Conservation (phyloP, 225 moss, liverwort and hornwort species). For the Polytrichum formosum region DNA sequence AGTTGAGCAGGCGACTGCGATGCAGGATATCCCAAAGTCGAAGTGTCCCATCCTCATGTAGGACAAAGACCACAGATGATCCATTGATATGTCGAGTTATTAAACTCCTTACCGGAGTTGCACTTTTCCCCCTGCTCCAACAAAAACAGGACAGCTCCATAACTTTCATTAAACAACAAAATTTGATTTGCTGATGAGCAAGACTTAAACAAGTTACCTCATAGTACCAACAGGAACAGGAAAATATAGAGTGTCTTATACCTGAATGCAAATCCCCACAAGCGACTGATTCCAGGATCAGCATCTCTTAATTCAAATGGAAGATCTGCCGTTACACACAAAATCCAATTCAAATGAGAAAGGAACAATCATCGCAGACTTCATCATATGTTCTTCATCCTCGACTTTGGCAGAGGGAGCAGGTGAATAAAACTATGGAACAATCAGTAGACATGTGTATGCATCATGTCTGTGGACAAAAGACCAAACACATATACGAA, state of each 20-base stretch:
- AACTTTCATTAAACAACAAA: too few relatives aligned
- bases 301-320: constrained; percentile 80
- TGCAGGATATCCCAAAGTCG: constrained; percentile 82
- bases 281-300: constrained; percentile 84
- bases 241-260: constrained; percentile 4
- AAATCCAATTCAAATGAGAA: constrained; percentile 11
- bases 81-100: constrained; percentile 50
- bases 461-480: too few relatives aligned
- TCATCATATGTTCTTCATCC: too few relatives aligned
- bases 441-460: too few relatives aligned
- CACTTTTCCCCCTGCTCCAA: constrained; percentile 64
- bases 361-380: too few relatives aligned
- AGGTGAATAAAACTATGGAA: too few relatives aligned
- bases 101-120: constrained; percentile 67
- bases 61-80: constrained; percentile 56
- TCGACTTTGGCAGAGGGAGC: too few relatives aligned
- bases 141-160: neutral
- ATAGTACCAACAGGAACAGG: too few relatives aligned
- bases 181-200: too few relatives aligned
- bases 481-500: too few relatives aligned
- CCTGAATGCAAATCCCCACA: constrained; percentile 87
- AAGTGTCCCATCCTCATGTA: constrained; percentile 81
- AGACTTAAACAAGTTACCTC: too few relatives aligned
- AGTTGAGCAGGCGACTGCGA: constrained; percentile 67
- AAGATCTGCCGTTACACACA: constrained; percentile 35